Evolutionary conservation across 2,329 filamentous ascomycete genomes (phyloP), one percentile per base, ranked within the genome.

Genomic region (Magnaporthiopsis poae): DNA sequence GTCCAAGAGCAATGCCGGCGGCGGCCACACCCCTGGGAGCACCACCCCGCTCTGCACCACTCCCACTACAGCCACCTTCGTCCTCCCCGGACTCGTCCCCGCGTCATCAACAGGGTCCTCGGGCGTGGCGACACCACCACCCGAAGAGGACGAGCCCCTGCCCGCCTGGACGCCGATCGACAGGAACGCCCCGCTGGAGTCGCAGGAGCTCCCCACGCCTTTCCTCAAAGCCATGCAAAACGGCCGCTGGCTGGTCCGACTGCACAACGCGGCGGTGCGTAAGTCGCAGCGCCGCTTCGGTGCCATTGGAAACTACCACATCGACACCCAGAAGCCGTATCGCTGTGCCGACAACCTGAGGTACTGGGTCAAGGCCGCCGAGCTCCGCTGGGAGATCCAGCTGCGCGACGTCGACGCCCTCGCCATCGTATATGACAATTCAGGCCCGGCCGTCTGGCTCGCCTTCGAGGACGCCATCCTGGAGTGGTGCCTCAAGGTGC

Each of bases 281-380:
- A 91, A 91, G 75, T 97, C 93, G 29, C 88, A 89, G 74, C 85
- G 91, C 36, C 90, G 90, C 9, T 98, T 98, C 75, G 92, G 93
- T 65, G 86, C 91, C 69, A 97, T 99, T 74, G 92, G 91, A 67
- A 85, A 85, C 12, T 97, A 90, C 76, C 95, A 98, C 76, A 88
- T 88, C n/a, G 92, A 99, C 76, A 94, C 95, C 12, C 88, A 87
- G 68, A 98, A 98, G 78, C 95, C 95, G 0, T 99, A 99, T 76
- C 89, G 95, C 63, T 89, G 89, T 69, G 92, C 93, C 3, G 95
- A 99, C 72, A 99, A 99, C 75, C 82, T 99, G 69, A 87, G 92
- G 60, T 99, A 90, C 81, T 99, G 95, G 94, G 86, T 90, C 77
- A 99, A 99, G 80, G 95, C 94, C 1, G 92, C 93, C 9, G 93